A percentile compares a stretch with the other conserved stretches of the same genome.
Conservation (phyloP, 2,329 filamentous ascomycete species). For the Pseudogymnoascus sp. region DNA sequence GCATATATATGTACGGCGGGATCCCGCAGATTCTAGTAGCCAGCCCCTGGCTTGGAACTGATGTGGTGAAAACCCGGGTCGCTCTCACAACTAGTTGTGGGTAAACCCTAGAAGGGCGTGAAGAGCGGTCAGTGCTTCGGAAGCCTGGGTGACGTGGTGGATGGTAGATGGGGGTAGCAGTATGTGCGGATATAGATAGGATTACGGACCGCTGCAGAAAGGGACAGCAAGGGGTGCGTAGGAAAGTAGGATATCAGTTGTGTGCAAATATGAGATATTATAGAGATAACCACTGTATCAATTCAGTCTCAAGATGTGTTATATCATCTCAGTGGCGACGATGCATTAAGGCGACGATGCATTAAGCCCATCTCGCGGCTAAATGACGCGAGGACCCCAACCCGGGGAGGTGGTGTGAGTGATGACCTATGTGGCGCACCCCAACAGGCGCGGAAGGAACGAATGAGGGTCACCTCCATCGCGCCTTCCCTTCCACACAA, state of each 20-base stretch:
- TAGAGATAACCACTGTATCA: neutral
- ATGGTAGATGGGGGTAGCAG: neutral
- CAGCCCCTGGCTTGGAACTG: too few relatives aligned
- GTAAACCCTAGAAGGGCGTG: too few relatives aligned
- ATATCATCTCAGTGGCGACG: neutral
- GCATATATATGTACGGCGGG: neutral
- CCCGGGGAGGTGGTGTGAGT: neutral
- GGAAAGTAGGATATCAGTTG: neutral
- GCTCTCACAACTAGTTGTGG: too few relatives aligned
- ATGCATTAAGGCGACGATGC: too few relatives aligned
- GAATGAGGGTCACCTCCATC: neutral
- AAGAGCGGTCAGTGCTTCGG: neutral
- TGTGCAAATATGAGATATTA: neutral
- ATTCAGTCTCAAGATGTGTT: neutral
- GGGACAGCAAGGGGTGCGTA: neutral
- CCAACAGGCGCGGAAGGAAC: neutral
- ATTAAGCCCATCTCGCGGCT: too few relatives aligned
- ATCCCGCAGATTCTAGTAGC: too few relatives aligned
- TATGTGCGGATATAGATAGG: neutral
- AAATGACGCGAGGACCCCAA: neutral
- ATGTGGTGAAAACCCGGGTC: too few relatives aligned
- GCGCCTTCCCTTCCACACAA: neutral
- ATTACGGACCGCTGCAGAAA: neutral
- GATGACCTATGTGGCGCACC: neutral
- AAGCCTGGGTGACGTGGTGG: neutral